These are phyloP conservation scores for Seiridium cupressi DNA, from an alignment of 2,329 filamentous ascomycete genomes.

Conservation along the genomic window DNA sequence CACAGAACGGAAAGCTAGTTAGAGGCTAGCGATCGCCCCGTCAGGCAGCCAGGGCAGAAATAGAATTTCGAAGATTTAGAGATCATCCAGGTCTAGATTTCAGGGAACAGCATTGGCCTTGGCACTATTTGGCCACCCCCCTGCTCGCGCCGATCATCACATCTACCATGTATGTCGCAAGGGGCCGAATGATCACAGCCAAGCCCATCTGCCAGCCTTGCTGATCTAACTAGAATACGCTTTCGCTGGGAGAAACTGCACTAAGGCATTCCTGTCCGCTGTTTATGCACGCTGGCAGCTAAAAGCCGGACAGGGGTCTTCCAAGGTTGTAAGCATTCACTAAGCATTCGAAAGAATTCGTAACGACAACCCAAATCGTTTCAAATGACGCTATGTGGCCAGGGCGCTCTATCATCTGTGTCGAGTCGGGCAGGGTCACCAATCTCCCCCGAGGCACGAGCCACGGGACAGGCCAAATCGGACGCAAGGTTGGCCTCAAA, in stretches of 20 bases:
- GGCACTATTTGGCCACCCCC: background rate
- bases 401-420: background rate
- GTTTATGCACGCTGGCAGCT: background rate
- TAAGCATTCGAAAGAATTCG: too few relatives aligned
- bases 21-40: too few relatives aligned
- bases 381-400: background rate
- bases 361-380: too few relatives aligned
- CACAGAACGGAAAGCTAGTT: too few relatives aligned
- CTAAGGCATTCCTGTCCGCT: constrained; percentile 12
- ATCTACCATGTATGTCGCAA: background rate
- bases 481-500: too few relatives aligned
- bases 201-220: background rate
- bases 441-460: too few relatives aligned
- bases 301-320: background rate
- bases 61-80: background rate
- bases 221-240: background rate
- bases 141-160: background rate
- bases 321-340: background rate
- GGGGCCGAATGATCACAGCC: background rate
- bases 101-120: background rate
- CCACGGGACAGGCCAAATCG: too few relatives aligned
- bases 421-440: too few relatives aligned
- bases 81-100: background rate
- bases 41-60: too few relatives aligned
- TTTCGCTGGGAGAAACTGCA: background rate